Conservation (phyloP, 2,329 filamentous ascomycete genomes). For the Sporothrix brasiliensis region DNA sequence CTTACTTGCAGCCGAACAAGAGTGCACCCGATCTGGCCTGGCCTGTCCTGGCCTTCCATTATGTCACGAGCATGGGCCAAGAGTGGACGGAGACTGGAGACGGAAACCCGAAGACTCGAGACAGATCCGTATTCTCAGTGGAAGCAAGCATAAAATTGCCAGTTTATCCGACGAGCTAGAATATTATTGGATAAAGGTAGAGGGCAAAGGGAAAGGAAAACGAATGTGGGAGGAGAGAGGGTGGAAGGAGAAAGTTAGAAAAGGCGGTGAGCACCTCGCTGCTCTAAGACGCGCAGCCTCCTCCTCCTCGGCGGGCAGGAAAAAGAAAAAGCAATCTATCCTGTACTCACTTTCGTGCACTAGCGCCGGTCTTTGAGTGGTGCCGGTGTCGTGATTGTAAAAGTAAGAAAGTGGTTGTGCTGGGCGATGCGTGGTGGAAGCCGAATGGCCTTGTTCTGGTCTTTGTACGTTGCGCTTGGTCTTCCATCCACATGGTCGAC, state of each 20-base stretch:
- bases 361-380: constrained; percentile 16
- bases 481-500: neutral
- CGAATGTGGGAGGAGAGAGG: neutral
- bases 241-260: constrained; percentile 6
- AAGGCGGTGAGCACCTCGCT: constrained; percentile 28
- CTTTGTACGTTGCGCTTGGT: neutral
- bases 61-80: neutral
- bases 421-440: constrained; percentile 5
- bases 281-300: constrained; percentile 14
- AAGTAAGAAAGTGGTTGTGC: neutral
- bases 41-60: neutral
- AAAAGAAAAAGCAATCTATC: constrained; percentile 15
- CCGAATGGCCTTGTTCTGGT: neutral
- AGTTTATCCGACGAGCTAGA: neutral
- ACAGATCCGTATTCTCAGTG: neutral
- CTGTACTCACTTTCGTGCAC: neutral
- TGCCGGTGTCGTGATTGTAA: neutral
- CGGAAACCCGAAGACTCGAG: neutral
- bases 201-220: neutral
- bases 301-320: constrained; percentile 1
- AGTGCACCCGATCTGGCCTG: neutral
- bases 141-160: neutral
- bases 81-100: neutral
- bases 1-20: neutral
- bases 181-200: neutral